These are phyloP conservation scores for Lodderomyces pseudojiufengensis DNA, from an alignment of 1,139 yeast species.

Conservation along the genomic window DNA sequence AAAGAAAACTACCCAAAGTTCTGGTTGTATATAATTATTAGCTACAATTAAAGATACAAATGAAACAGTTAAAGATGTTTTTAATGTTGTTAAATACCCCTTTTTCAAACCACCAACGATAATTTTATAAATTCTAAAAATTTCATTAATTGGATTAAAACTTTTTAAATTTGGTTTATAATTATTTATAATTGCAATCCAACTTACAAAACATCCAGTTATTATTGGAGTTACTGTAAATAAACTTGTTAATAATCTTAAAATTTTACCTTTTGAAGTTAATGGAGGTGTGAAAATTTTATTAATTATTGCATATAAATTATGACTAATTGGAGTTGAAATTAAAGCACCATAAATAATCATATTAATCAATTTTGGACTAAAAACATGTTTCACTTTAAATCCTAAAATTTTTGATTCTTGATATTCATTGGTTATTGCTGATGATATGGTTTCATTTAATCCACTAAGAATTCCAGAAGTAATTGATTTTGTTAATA, in stretches of 20 bases:
- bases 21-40: slow-evolving; percentile 69
- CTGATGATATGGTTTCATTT: slow-evolving; percentile 57
- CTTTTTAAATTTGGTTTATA: slow-evolving; percentile 19
- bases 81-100: slow-evolving; percentile 55
- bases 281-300: slow-evolving; percentile 40
- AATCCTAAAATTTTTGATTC: slow-evolving; percentile 14
- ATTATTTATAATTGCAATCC: slow-evolving; percentile 47
- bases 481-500: slow-evolving; percentile 58
- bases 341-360: slow-evolving; percentile 67
- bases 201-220: slow-evolving; percentile 53
- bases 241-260: slow-evolving; percentile 61
- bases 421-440: slow-evolving; percentile 45
- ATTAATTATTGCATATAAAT: slow-evolving; percentile 43
- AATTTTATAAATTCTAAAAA: slow-evolving; percentile 17
- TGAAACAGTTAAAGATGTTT: slow-evolving; percentile 62
- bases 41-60: slow-evolving; percentile 64
- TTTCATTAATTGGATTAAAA: slow-evolving; percentile 16
- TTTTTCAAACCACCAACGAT: slow-evolving; percentile 40
- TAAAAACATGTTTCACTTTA: slow-evolving; percentile 35
- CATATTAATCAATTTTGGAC: slow-evolving; percentile 57
- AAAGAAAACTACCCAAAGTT: slow-evolving; percentile 84
- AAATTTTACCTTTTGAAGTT: slow-evolving; percentile 37
- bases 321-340: slow-evolving; percentile 74
- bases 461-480: slow-evolving; percentile 55
- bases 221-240: slow-evolving; percentile 62